A percentile compares a stretch with the other conserved stretches of the same genome.
Conservation (phyloP, 1,284 basidiomycete species). For the Ganoderma boninense region DNA sequence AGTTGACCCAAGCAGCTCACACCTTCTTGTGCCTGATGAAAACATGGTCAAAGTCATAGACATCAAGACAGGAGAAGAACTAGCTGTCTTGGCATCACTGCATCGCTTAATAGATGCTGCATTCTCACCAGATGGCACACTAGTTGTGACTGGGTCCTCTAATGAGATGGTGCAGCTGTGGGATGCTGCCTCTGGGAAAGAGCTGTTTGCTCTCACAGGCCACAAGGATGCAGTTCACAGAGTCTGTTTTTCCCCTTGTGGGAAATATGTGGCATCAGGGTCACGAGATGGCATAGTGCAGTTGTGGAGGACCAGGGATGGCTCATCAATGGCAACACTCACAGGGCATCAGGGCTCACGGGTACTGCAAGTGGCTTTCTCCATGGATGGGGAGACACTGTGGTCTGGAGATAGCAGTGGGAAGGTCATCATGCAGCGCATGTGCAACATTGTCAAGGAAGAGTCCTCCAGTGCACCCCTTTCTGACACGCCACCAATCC, state of each 20-base stretch:
- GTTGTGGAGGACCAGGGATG: slow-evolving; percentile 17
- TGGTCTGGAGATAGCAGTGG: neutral
- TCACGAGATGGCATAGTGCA: slow-evolving; percentile 21
- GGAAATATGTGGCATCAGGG: slow-evolving; percentile 16
- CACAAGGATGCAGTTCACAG: neutral
- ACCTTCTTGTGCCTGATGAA: neutral
- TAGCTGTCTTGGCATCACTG: neutral
- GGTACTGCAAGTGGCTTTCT: neutral
- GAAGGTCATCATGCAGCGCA: neutral
- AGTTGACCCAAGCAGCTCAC: neutral
- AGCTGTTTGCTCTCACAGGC: neutral
- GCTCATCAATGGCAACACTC: slow-evolving; percentile 3
- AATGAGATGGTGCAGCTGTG: too few species aligned
- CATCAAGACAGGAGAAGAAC: neutral
- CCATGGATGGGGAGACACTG: neutral
- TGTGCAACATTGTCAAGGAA: neutral
- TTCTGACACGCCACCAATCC: too few species aligned
- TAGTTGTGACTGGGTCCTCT: neutral
- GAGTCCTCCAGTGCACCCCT: too few species aligned
- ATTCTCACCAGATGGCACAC: neutral
- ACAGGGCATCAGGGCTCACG: neutral
- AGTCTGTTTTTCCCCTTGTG: slow-evolving; percentile 15
- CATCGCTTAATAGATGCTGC: neutral
- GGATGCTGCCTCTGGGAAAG: too few species aligned
- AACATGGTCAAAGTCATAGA: neutral